Evolutionary conservation across 1,139 yeast species (phyloP).

Genomic region (Pichia sp.): DNA sequence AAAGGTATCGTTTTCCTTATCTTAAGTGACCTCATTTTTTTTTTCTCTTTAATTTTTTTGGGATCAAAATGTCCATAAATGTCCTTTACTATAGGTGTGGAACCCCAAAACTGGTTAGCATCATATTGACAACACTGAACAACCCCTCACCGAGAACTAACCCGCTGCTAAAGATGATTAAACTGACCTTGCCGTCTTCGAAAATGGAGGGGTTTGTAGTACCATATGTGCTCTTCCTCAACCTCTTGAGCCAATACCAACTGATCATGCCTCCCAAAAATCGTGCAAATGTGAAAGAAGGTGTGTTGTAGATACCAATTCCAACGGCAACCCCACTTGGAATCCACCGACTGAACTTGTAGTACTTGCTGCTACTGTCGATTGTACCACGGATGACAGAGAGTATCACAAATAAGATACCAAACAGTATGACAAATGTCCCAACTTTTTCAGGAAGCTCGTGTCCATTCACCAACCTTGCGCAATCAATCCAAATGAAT

Average conservation of each 20-base stretch:
- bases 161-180: slow-evolving; percentile 89
- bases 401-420: slow-evolving; percentile 61
- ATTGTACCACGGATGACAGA: slow-evolving; percentile 60
- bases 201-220: neutral
- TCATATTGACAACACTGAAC: slow-evolving; percentile 76
- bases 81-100: slow-evolving; percentile 34
- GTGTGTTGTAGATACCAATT: slow-evolving; percentile 90
- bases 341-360: slow-evolving; percentile 50
- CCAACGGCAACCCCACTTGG: slow-evolving; percentile 98
- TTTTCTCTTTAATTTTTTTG: neutral
- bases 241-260: slow-evolving; percentile 49
- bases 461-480: slow-evolving; percentile 85
- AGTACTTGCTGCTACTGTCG: slow-evolving; percentile 38
- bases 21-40: neutral
- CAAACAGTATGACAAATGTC: slow-evolving; percentile 62
- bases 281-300: slow-evolving; percentile 89
- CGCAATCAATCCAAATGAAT: slow-evolving; percentile 93
- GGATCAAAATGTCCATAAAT: neutral
- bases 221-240: slow-evolving; percentile 25
- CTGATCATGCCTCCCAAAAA: slow-evolving; percentile 85
- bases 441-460: slow-evolving; percentile 81
- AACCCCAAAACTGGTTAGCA: slow-evolving; percentile 61
- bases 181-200: slow-evolving; percentile 46
- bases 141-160: slow-evolving; percentile 92
- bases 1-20: neutral